Evolutionary conservation across 345 rosid genomes (phyloP), one percentile per base, ranked within the genome.

Genomic region (Salix suchowensis): DNA sequence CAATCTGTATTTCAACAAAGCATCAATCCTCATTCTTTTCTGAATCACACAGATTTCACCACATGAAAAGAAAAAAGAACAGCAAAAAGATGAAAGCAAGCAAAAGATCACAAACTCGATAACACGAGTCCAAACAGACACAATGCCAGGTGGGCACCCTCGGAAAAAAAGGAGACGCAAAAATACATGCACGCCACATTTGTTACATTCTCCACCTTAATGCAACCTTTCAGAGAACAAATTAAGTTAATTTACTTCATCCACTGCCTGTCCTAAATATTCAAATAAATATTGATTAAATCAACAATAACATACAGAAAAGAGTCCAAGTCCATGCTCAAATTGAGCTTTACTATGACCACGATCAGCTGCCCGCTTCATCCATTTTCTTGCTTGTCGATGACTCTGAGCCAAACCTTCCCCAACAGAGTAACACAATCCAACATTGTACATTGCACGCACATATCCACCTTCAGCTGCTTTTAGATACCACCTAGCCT

Each of bases 281-380:
- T 36, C 7, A 74, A n/a, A 48, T 69, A 50, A 79, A 34, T 21
- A 73, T 2, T 13, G 60, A 71, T 34, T 9, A 28, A 50, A 71
- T 13, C 67, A 65, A 24, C n/a, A 46, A 36, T 32, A 13, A 77
- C 88, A 30, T 90, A 93, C 99, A 4, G 97, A 87, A 60, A 93
- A 93, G 7, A 96, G 86, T 50, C 88, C 74, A 81, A 92, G 97
- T 30, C 99, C 99, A 44, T 90, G 94, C 78, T 96, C 98, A 66
- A 84, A 90, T 68, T 96, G 97, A 73, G 98, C 98, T 87, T 88
- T 93, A 78, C 92, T 81, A 71, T 93, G 98, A 71, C 94, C 96
- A 10, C 76, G 86, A 85, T 91, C 97, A 44, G 98, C 99, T 73
- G 98, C 99, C 40, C 89, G 85, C 83, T 89, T 92, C 99, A 96